These are phyloP conservation scores for Ogataea nonfermentans DNA, from an alignment of 805 yeast genomes.

Conservation along the genomic window DNA sequence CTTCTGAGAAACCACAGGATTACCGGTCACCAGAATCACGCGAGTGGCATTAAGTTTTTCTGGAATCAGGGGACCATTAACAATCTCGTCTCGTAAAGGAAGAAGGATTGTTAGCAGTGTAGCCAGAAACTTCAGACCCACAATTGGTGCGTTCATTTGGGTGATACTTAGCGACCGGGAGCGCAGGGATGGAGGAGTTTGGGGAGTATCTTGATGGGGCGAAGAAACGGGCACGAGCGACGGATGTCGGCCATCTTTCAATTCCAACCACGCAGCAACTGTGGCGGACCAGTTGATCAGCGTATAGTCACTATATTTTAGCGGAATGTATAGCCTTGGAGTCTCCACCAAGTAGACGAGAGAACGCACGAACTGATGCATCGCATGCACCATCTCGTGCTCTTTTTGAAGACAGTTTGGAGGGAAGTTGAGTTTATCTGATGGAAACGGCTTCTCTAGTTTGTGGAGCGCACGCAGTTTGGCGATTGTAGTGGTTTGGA, in stretches of 20 bases:
- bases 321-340: constrained; percentile 45
- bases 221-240: constrained; percentile 1
- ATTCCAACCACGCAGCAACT: constrained; percentile 52
- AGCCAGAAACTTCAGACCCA: constrained; percentile 41
- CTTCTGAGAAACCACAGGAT: constrained; percentile 56
- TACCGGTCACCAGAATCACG: constrained; percentile 53
- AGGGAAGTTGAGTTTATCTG: constrained; percentile 32
- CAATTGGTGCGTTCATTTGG: constrained; percentile 1
- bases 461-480: constrained; percentile 31
- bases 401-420: constrained; percentile 42
- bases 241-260: constrained; percentile 43
- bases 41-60: constrained; percentile 35
- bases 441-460: constrained; percentile 8
- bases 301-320: constrained; percentile 39
- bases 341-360: constrained; percentile 41
- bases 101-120: constrained; percentile 45
- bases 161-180: constrained; percentile 1
- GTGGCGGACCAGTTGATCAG: constrained; percentile 52
- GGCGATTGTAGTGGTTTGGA: constrained; percentile 40
- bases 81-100: constrained; percentile 37
- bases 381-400: constrained; percentile 38
- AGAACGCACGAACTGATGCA: constrained; percentile 38
- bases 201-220: constrained; percentile 12
- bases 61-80: constrained; percentile 35
- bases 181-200: constrained; percentile 2